Evolutionary conservation across 768 basidiomycete genomes (phyloP).

Genomic region (Kwoniella dejecticola): DNA sequence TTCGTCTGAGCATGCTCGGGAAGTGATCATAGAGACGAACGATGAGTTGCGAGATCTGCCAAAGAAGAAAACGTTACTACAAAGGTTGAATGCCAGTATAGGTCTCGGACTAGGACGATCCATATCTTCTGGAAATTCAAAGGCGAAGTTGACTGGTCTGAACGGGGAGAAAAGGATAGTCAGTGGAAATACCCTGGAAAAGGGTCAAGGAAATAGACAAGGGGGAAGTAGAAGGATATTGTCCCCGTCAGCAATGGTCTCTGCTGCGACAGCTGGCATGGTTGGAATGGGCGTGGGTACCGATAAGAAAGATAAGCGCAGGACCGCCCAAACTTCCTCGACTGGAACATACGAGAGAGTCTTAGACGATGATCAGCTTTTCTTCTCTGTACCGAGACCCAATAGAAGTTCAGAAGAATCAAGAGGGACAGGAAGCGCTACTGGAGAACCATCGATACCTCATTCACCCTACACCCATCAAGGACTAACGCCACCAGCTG

Average conservation of each 20-base stretch:
- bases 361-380: constrained; percentile 19
- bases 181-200: constrained; percentile 33
- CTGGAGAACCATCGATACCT: not conserved
- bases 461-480: not conserved
- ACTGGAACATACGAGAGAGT: constrained; percentile 14
- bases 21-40: not conserved
- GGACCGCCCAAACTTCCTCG: not conserved
- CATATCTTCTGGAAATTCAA: not conserved
- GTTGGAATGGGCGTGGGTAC: not conserved
- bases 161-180: constrained; percentile 3
- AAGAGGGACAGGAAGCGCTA: not conserved
- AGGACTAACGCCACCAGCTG: not conserved
- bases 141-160: not conserved
- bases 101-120: constrained; percentile 17
- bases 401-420: not conserved
- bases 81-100: no score
- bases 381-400: constrained; percentile 1
- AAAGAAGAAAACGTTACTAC: constrained; percentile 18
- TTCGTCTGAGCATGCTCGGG: not conserved
- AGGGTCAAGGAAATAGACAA: constrained; percentile 9
- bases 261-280: constrained; percentile 2
- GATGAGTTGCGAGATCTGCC: constrained; percentile 16
- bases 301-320: not conserved
- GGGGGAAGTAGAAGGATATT: constrained; percentile 7
- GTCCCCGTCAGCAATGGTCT: constrained; percentile 2